phyloP scores from a whole-genome alignment of 73 alveolate genomes.

The Tetrahymena elliotti region DNA sequence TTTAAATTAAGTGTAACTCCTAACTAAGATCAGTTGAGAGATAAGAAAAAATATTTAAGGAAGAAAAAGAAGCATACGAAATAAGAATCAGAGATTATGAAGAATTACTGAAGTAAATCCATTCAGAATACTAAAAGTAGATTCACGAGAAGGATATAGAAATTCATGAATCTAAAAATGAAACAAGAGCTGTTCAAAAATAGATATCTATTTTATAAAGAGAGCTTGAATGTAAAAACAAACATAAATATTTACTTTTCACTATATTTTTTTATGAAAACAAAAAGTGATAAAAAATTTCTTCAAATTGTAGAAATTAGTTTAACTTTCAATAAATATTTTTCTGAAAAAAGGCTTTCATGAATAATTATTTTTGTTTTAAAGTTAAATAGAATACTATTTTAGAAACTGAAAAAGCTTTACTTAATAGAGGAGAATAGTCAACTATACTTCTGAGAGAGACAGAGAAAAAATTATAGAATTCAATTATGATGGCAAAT shows the following conservation, averaged over 20 bases:
- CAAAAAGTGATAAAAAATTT: too few relatives aligned
- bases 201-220: background rate
- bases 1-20: background rate
- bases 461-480: background rate
- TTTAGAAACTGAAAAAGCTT: background rate
- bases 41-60: background rate
- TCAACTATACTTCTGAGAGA: background rate
- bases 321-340: too few relatives aligned
- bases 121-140: background rate
- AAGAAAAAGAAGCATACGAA: background rate
- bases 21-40: background rate
- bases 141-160: background rate
- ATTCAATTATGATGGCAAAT: background rate
- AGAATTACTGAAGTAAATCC: background rate
- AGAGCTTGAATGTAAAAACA: background rate
- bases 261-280: too few relatives aligned
- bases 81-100: background rate
- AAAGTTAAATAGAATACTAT: background rate
- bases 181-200: background rate
- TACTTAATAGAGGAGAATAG: background rate
- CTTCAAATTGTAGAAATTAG: too few relatives aligned
- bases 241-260: too few relatives aligned
- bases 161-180: background rate
- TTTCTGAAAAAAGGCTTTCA: too few relatives aligned
- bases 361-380: too few relatives aligned